Evolutionary conservation across 305 asterid genomes (phyloP).

Genomic region (Solanum hybrid): DNA sequence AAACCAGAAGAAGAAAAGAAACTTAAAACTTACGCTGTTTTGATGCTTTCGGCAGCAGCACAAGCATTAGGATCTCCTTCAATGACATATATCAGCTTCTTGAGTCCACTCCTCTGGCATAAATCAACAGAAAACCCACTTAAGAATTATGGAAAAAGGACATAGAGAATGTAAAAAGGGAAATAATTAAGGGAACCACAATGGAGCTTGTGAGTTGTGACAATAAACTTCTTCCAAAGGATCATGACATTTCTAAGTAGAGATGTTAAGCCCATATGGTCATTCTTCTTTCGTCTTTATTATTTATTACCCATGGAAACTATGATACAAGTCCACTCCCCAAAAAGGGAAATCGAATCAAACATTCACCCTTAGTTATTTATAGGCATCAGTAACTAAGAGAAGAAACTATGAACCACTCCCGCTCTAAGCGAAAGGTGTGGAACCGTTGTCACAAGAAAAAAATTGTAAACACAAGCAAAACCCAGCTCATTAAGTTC

Average conservation of each 20-base stretch:
- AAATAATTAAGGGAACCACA: slow-evolving; percentile 1
- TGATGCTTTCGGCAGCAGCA: slow-evolving; percentile 89
- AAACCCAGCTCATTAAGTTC: neutral
- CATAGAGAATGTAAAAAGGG: neutral
- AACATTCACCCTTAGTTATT: neutral
- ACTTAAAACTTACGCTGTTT: slow-evolving; percentile 70
- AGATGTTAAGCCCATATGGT: neutral
- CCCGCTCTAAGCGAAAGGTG: neutral
- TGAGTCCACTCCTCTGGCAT: slow-evolving; percentile 80
- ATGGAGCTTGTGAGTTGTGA: neutral
- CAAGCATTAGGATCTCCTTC: slow-evolving; percentile 94
- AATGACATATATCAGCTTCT: slow-evolving; percentile 88
- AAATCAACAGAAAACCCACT: slow-evolving; percentile 8
- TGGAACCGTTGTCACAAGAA: neutral
- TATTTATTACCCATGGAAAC: neutral
- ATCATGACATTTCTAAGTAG: neutral
- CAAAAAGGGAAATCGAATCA: neutral
- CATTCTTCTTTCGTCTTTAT: neutral
- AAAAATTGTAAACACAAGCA: neutral
- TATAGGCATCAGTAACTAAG: neutral
- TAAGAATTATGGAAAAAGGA: neutral
- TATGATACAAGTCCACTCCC: neutral
- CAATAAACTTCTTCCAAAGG: neutral
- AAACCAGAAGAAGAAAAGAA: neutral
- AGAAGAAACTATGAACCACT: neutral